Evolutionary conservation across 73 alveolate genomes (phyloP), one percentile per base, ranked within the genome.

Genomic region (Uronychia setigera): DNA sequence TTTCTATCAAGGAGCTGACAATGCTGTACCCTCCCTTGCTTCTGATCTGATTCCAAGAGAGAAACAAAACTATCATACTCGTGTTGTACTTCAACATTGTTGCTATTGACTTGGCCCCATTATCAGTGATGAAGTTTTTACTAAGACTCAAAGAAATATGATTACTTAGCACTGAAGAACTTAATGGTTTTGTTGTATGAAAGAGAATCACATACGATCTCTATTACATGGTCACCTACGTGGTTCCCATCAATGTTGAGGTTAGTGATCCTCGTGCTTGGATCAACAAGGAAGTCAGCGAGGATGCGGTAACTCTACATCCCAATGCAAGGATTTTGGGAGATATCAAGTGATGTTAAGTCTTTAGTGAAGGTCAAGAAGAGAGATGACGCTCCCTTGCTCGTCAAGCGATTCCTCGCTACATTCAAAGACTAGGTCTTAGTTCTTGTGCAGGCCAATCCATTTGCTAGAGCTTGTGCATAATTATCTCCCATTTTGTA

Each of bases 41-140:
- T 60, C 92, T 85, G 59, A 89, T 80, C 74, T 82, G 31, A 79
- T 93, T 93, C 97, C 97, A 93, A 1, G 82, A 80, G 1, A 82
- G 0, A 60, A 60, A 74, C 1, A 82, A 46, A 35, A 82, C 78
- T 82, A 57, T 82, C 14, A 82, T 25, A 11, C 74, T 31, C 59
- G 59, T 27, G 59, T 82, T 34, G 5, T 28, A 29, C 26, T 29
- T 74, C 0, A 82, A 14, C 89, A 82, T 31, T 0, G 60, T 80
- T 0, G 89, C 89, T 0, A 82, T 26, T 31, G 35, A 58, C 25
- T 26, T 31, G 13, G 89, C 89, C 13, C 78, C 82, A 9, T 30
- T 80, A 31, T 82, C 74, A 25, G 33, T 34, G 25, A 82, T 32
- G 13, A 1, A 29, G 59, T 82, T 82, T 67, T 82, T 32, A 35